Base-by-base conservation (phyloP, 116 monocot species). In the Dioscorea cayenensis region DNA sequence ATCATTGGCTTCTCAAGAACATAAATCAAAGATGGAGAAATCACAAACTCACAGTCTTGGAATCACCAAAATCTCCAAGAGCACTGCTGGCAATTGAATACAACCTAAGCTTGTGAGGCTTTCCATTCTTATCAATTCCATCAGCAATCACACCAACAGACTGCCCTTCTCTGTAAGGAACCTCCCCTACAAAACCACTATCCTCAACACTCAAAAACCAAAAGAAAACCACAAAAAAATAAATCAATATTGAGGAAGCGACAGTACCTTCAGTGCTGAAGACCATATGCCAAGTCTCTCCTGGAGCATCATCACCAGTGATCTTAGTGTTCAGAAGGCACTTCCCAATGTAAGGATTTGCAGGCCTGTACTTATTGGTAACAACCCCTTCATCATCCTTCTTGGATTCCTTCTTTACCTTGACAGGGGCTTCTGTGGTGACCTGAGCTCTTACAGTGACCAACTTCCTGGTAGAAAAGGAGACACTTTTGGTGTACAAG, bases 221-320 rank as follows among this genome's bases (percentile, higher is more conserved):
- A 65, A 72, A 36, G 38, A 73, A 60, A 55, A 55, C 55, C 55
- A 55, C 2, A 32, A 32, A 32, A 1, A 32, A 32, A 32, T 32
- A 32, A 2, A 32, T 32, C 1, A 32, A 32, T 32, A 32, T 32
- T 32, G 32, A 32, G 32, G 32, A 32, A 32, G 7, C 5, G 14
- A 16, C 22, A 48, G 6, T 71, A 97, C 97, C 93, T 63, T 93
- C 97, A 3, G 97, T 93, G 85, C 85, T 93, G 86, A 97, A 97
- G 67, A 97, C 90, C 96, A 96, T 96, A 86, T 96, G 96, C 92
- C 90, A 92, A 21, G 96, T 96, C 77, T 96, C 96, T 19, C 97
- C 97, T 21, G 97, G 97, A 0, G 97, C 97, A 60, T 97, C 93
- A 51, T 97, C 97, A 11, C 90, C 93, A 27, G 97, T 97, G 79